Evolutionary conservation across 164 flowering plant species (phyloP), one percentile per base, ranked within the genome.

Genomic region (Euptelea pleiosperma): DNA sequence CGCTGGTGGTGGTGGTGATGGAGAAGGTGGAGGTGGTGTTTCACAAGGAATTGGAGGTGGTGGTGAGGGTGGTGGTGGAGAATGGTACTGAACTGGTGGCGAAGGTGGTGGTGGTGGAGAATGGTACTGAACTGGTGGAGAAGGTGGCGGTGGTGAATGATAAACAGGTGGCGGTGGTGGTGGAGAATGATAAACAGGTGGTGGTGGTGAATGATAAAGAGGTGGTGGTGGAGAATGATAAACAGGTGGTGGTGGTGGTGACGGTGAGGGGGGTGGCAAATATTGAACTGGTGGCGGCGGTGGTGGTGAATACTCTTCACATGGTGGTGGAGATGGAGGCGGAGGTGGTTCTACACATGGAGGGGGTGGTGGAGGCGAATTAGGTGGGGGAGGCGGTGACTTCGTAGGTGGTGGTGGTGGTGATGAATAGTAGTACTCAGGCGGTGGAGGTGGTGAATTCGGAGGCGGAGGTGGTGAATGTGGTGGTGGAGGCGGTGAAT

Each of bases 351-450:
- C 70, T 16, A 69, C 16, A 39, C 67, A 59, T 18, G 77, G 66
- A n/a, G 79, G 76, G 39, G 80, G 79, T 12, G 79, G 75, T 2
- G 84, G 77, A 1, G 78, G 73, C 9, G 74, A 58, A 55, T 53
- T 55, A 15, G 76, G 73, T 29, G 75, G 69, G 12, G 71, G 68
- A 0, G 68, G 69, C 25, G 67, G 64, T 8, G 68, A 52, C 52
- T 58, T 18, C 1, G 28, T 24, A 1, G 75, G 71, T 18, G 71
- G 63, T 1, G 64, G 55, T 6, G 70, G 66, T 30, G 72, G 75
- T 2, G 70, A 57, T 3, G 70, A 52, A 7, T 65, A 53, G 5
- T 52, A 16, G 0, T 62, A 60, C 24, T 56, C 41, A 1, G 60
- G 62, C 0, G 70, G 61, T 6, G 72, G 70, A 0, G 77, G 68